Evolutionary conservation across 2,329 filamentous ascomycete species (phyloP).

Genomic region (Xylariaceae sp.): DNA sequence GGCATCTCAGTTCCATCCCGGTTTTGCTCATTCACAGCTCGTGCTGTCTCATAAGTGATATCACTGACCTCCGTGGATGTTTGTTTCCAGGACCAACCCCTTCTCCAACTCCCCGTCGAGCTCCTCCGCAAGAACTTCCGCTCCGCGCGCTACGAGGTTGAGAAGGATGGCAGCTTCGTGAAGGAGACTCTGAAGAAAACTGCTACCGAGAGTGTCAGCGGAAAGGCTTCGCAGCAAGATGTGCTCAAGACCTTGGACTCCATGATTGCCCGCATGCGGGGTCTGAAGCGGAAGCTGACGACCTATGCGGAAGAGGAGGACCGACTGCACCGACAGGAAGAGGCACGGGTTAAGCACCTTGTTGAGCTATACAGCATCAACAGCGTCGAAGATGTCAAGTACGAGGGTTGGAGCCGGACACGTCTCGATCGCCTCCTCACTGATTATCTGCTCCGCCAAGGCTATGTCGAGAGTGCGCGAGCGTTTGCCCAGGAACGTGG

Average conservation of each 20-base stretch:
- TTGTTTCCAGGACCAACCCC: constrained; percentile 71
- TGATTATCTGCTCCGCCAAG: constrained; percentile 84
- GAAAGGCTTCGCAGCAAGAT: constrained; percentile 58
- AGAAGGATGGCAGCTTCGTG: constrained; percentile 62
- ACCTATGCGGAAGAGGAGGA: constrained; percentile 73
- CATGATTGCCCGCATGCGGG: constrained; percentile 80
- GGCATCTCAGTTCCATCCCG: too few relatives aligned
- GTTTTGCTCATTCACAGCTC: neutral
- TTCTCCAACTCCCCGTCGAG: constrained; percentile 88
- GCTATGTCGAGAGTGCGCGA: constrained; percentile 72
- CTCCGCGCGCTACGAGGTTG: constrained; percentile 69
- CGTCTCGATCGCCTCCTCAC: constrained; percentile 79
- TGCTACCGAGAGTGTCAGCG: constrained; percentile 61
- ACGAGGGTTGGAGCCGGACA: constrained; percentile 81
- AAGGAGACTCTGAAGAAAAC: constrained; percentile 57
- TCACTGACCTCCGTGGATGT: constrained; percentile 5
- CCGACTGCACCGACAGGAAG: constrained; percentile 67
- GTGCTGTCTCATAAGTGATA: neutral
- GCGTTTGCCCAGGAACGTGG: constrained; percentile 68
- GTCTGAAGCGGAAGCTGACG: constrained; percentile 81
- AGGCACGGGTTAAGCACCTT: constrained; percentile 73
- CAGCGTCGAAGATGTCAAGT: constrained; percentile 83
- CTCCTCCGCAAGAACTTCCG: constrained; percentile 93
- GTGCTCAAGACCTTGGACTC: constrained; percentile 76
- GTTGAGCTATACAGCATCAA: constrained; percentile 74